These are phyloP conservation scores for Agapanthus africanus DNA, from an alignment of 106 monocot genomes.

Conservation along the genomic window DNA sequence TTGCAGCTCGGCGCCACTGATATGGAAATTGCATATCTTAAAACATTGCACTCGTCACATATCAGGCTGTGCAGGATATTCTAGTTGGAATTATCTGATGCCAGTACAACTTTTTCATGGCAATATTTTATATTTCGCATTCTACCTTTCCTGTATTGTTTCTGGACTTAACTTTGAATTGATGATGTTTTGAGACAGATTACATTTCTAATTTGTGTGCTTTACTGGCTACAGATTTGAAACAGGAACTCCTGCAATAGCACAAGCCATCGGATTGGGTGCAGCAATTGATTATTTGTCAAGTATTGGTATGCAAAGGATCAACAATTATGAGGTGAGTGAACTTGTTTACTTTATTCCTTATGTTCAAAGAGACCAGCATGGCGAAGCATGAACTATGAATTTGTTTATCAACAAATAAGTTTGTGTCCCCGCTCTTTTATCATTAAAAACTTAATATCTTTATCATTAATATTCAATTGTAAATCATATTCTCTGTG, in stretches of 20 bases:
- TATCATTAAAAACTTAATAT: too few species aligned
- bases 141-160: not conserved
- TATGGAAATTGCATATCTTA: not conserved
- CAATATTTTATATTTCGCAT: not conserved
- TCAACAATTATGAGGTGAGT: slow-evolving; percentile 86
- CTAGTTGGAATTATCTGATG: not conserved
- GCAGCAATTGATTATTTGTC: slow-evolving; percentile 94
- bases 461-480: too few species aligned
- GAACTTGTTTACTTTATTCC: not conserved
- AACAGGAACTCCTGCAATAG: slow-evolving; percentile 95
- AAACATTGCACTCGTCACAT: not conserved
- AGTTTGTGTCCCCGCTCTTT: too few species aligned
- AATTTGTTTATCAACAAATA: too few species aligned
- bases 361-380: too few species aligned
- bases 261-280: slow-evolving; percentile 80
- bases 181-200: not conserved
- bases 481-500: too few species aligned
- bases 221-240: slow-evolving; percentile 59
- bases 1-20: not conserved
- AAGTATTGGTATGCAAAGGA: slow-evolving; percentile 70
- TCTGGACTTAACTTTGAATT: not conserved
- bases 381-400: too few species aligned
- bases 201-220: not conserved
- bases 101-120: not conserved
- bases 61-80: not conserved